Conservation (phyloP, 108 stramenopile genomes). For the Aurantiochytrium sp. region DNA sequence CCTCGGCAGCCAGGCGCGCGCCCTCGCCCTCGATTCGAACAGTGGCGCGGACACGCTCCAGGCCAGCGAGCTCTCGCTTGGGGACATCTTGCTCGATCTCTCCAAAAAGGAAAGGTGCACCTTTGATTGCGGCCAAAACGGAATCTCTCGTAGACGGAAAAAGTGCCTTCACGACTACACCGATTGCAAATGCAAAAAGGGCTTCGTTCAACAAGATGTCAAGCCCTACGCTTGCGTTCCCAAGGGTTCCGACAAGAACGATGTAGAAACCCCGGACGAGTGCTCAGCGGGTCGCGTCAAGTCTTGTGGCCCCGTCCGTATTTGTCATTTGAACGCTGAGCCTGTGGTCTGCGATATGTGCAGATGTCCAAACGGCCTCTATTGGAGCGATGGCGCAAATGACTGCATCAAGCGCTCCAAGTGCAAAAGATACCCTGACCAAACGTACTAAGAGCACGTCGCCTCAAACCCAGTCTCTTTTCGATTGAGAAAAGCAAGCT, state of each 20-base stretch:
- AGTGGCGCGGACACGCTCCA: no score
- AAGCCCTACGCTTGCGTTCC: background rate
- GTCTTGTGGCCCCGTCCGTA: no score
- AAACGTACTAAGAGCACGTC: background rate
- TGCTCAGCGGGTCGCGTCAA: no score
- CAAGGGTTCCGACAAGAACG: no score
- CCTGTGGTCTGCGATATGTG: background rate
- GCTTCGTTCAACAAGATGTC: background rate
- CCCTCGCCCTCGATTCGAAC: no score
- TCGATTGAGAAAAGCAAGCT: no score
- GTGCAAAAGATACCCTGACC: background rate
- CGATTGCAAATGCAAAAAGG: background rate
- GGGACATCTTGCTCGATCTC: no score
- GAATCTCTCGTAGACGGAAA: background rate
- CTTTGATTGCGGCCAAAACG: background rate
- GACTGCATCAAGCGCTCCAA: background rate
- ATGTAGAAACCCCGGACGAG: no score
- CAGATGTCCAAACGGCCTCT: background rate
- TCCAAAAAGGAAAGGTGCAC: background rate
- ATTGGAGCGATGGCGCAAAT: background rate
- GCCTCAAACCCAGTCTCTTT: no score
- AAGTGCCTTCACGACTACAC: background rate
- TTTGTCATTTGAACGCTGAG: no score
- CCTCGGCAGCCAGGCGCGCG: no score
- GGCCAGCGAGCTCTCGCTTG: no score